Base-by-base conservation (phyloP, 768 basidiomycete species). In the Amanita pseudoporphyria region DNA sequence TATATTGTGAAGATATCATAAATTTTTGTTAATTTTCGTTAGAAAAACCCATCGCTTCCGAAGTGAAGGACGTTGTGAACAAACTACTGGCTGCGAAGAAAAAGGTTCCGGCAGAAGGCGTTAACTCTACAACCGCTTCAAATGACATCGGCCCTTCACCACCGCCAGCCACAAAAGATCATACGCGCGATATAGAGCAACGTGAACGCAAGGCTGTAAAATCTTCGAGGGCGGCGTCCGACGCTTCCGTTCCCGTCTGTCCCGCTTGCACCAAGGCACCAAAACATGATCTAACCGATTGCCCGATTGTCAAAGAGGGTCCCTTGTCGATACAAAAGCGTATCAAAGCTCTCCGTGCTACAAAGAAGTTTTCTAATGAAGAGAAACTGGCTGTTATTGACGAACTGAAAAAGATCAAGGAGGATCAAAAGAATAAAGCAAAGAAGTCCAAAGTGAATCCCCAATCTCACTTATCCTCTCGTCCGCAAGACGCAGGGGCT, bases 231-330 rank as follows among this genome's bases (percentile, higher is more conserved):
- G 38, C 30, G 0, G 13, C 1, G 18, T 22, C 24, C 36, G 19
- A 40, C 9, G 6, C 35, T 39, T n/a, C 35, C 5, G 26, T 41
- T 45, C 28, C 52, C 7, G 9, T 18, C 41, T 77, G 80, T 52
- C 72, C 71, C 35, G 62, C 78, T 18, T 82, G 81, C 60, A 61
- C 64, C 16, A 60, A 60, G 39, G 53, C 55, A 3, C 71, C 75
- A 6, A 64, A 67, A 33, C 81, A 83, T 53, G 62, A 68, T 46
- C 72, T 71, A n/a, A 67, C 67, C 44, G 60, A 60, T 38, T 83
- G 81, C 58, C 76, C 76, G 5, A 59, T 71, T 19, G 65, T 82
- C 21, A 51, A 64, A 21, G 67, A 66, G 32, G 74, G 77, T 9
- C 57, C 71, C 0, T 60, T 63, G 6, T 59, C 70, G 6, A 68